phyloP scores from a whole-genome alignment of 139 green algal genomes.

The Eudorina sp. region DNA sequence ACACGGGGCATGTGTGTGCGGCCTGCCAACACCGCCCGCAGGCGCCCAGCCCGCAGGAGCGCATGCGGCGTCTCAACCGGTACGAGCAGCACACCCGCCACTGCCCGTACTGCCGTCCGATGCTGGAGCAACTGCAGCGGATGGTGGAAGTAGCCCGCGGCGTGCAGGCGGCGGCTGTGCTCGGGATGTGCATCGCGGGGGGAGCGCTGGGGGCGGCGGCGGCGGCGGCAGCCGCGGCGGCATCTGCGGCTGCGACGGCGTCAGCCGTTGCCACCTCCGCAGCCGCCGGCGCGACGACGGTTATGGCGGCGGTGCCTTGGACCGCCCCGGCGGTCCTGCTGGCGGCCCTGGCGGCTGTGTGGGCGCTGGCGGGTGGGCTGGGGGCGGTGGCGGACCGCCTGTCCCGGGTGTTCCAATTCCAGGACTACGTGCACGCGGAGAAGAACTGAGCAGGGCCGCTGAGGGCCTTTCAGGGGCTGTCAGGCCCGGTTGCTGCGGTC shows the following conservation, averaged over 20 bases:
- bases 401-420: neutral
- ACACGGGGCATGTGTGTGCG: neutral
- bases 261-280: too few relatives aligned
- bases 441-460: conserved; percentile 20
- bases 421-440: conserved; percentile 35
- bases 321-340: neutral
- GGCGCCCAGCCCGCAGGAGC: neutral
- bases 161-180: too few relatives aligned
- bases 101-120: neutral
- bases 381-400: too few relatives aligned
- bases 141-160: neutral
- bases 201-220: neutral
- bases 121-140: neutral
- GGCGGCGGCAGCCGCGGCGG: neutral
- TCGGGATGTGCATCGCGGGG: neutral
- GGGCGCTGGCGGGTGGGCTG: neutral
- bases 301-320: too few relatives aligned
- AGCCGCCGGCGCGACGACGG: too few relatives aligned
- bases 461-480: too few relatives aligned
- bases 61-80: neutral
- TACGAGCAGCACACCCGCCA: conserved; percentile 39
- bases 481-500: too few relatives aligned
- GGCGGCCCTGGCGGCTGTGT: too few relatives aligned
- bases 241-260: too few relatives aligned
- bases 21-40: neutral